Evolutionary conservation across 2,329 filamentous ascomycete genomes (phyloP).

Genomic region (Aspergillus sp.): DNA sequence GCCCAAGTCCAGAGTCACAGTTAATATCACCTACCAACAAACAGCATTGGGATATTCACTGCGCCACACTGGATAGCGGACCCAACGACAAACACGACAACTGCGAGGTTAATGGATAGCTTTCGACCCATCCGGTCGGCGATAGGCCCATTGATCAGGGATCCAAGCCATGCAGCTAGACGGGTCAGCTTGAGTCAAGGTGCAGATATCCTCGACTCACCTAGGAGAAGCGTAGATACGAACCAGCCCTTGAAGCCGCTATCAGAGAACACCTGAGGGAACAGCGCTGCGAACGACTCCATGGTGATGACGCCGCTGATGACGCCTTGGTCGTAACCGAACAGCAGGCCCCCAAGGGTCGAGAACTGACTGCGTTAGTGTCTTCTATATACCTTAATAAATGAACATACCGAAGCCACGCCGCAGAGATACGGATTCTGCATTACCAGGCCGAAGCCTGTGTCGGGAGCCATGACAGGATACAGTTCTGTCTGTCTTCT

Average conservation of each 20-base stretch:
- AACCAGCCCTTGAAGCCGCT: conserved; percentile 55
- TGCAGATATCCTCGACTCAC: conserved; percentile 21
- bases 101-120: conserved; percentile 60
- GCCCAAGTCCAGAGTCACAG: too few relatives aligned
- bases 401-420: conserved; percentile 40
- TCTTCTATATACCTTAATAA: too few relatives aligned
- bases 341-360: conserved; percentile 46
- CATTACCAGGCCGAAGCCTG: conserved; percentile 26
- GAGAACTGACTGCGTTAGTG: conserved; percentile 30
- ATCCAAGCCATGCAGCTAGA: conserved; percentile 51
- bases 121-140: conserved; percentile 60
- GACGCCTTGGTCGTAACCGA: conserved; percentile 53
- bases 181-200: conserved; percentile 2
- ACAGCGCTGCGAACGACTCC: conserved; percentile 44
- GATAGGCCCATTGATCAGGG: conserved; percentile 36
- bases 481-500: too few relatives aligned
- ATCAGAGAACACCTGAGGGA: conserved; percentile 44
- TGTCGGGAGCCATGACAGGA: too few relatives aligned
- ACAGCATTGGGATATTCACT: conserved; percentile 41
- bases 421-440: conserved; percentile 49
- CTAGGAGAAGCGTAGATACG: conserved; percentile 50
- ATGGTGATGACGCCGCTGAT: conserved; percentile 50
- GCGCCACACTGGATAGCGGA: conserved; percentile 54
- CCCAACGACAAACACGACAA: conserved; percentile 57
- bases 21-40: conserved; percentile 37